Conservation (phyloP, 306 rosid species). For the Ormosia emarginata region DNA sequence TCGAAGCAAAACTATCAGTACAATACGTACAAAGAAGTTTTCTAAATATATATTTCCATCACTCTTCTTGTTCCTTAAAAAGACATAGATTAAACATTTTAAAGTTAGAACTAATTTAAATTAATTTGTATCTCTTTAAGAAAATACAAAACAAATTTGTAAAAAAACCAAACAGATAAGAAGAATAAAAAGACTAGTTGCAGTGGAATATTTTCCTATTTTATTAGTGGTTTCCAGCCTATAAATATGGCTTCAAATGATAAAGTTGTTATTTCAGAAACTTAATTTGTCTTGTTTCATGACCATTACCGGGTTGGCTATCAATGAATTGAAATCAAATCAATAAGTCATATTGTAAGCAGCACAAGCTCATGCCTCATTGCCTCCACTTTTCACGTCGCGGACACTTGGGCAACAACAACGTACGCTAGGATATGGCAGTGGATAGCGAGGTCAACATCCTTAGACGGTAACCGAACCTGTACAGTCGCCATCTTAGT, state of each 20-base stretch:
- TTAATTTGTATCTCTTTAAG: background rate
- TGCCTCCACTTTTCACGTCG: background rate
- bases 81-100: too few species aligned
- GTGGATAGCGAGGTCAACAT: background rate
- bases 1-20: background rate
- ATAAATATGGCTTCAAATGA: background rate
- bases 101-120: background rate
- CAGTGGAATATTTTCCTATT: background rate
- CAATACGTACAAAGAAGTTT: background rate
- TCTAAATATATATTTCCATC: too few species aligned
- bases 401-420: background rate
- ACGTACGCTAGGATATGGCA: background rate
- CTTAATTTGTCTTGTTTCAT: conserved; percentile 18
- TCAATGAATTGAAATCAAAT: conserved; percentile 6
- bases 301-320: background rate
- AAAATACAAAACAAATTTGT: background rate
- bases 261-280: background rate
- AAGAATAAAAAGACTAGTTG: background rate
- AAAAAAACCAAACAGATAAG: background rate
- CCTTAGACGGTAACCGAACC: background rate
- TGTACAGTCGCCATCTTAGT: background rate
- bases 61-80: too few species aligned
- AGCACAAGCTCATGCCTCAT: background rate
- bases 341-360: background rate
- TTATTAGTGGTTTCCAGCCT: background rate